Conservation (phyloP, 2,329 filamentous ascomycete genomes). For the Malbranchea zuffiana region DNA sequence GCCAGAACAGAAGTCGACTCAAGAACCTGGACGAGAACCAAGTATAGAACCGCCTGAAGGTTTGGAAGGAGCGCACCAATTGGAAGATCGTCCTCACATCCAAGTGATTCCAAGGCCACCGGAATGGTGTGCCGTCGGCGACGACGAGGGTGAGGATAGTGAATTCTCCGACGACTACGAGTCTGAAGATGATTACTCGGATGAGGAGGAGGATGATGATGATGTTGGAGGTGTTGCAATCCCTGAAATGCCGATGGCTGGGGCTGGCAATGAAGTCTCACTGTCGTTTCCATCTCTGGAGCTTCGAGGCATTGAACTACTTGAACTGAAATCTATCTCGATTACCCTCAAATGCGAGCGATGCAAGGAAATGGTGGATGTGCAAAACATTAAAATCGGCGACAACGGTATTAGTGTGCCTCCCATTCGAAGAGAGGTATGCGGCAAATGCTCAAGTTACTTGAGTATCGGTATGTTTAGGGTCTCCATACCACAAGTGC, state of each 20-base stretch:
- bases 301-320: constrained; percentile 63
- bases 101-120: constrained; percentile 63
- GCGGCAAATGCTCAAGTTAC: constrained; percentile 45
- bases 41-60: background rate
- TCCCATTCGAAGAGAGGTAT: constrained; percentile 37
- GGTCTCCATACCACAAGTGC: no score
- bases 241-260: constrained; percentile 28
- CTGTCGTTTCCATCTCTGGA: constrained; percentile 69
- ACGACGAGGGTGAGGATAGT: constrained; percentile 23
- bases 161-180: constrained; percentile 37
- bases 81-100: constrained; percentile 46
- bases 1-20: background rate
- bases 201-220: constrained; percentile 35
- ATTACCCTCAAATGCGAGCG: constrained; percentile 67
- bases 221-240: constrained; percentile 31
- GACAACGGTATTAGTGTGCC: constrained; percentile 30
- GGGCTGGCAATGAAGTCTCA: constrained; percentile 57
- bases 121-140: constrained; percentile 51
- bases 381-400: constrained; percentile 53
- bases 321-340: constrained; percentile 56
- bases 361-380: constrained; percentile 62
- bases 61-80: constrained; percentile 10
- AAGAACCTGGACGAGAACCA: background rate
- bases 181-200: constrained; percentile 32
- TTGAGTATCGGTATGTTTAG: constrained; percentile 35